Conservation (phyloP, 257 asterid genomes). For the Solanum chmielewskii region DNA sequence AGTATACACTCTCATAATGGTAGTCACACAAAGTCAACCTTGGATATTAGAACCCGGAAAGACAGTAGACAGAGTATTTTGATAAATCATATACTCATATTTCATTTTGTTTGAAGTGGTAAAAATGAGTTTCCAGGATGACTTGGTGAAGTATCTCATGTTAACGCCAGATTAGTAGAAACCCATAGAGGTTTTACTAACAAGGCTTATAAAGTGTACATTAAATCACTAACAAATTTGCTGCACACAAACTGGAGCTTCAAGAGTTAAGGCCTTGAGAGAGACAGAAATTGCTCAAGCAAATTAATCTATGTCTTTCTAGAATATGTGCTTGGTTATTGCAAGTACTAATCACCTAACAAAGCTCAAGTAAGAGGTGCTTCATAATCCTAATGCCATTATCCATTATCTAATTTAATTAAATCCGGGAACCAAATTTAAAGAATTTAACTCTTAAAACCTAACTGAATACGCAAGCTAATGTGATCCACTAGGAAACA, state of each 20-base stretch:
- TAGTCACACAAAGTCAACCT: not conserved
- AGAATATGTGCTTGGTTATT: not conserved
- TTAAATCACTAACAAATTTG: not conserved
- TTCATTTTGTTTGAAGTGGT: not conserved
- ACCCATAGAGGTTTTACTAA: not conserved
- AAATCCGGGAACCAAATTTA: not conserved
- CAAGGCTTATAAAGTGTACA: not conserved
- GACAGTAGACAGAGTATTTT: not conserved
- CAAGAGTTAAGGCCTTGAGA: not conserved
- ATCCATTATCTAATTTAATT: not conserved
- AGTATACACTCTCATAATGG: not conserved
- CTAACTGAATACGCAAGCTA: not conserved
- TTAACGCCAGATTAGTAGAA: not conserved
- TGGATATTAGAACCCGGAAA: not conserved
- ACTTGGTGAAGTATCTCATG: not conserved
- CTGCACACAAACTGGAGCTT: not conserved
- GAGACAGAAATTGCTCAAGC: not conserved
- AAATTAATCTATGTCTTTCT: not conserved
- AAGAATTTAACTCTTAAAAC: not conserved
- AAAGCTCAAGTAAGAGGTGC: not conserved
- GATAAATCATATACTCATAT: not conserved
- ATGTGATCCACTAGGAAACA: not conserved
- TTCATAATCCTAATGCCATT: not conserved
- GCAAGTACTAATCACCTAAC: not conserved
- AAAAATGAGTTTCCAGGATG: not conserved